These are phyloP conservation scores for Diaporthe vexans DNA, from an alignment of 2,329 filamentous ascomycete genomes.

Conservation along the genomic window DNA sequence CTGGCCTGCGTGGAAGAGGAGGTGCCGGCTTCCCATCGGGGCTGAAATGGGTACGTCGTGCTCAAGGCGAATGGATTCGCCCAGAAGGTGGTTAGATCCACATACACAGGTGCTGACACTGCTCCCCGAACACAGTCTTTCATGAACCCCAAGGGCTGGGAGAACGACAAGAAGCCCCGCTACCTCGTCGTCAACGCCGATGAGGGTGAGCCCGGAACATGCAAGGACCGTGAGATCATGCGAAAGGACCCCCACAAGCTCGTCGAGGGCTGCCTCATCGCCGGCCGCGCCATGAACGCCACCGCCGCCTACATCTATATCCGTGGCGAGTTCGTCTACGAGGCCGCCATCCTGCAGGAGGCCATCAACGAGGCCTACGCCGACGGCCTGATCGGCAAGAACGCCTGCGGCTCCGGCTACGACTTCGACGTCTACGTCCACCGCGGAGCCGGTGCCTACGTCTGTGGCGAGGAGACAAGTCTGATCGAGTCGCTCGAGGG, in stretches of 20 bases:
- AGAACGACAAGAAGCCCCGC: constrained; percentile 95
- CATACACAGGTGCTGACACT: constrained; percentile 42
- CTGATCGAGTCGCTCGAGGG: constrained; percentile 98
- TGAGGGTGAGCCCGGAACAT: constrained; percentile 98
- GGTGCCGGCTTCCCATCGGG: constrained; percentile 98
- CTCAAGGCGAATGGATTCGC: too few species aligned
- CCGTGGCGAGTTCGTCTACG: constrained; percentile 96
- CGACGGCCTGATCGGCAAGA: constrained; percentile 96
- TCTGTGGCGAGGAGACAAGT: constrained; percentile 98
- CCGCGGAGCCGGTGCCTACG: constrained; percentile 96
- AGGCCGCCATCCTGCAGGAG: constrained; percentile 91
- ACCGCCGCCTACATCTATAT: constrained; percentile 99
- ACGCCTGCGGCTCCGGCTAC: constrained; percentile 96
- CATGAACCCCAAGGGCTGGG: constrained; percentile 99
- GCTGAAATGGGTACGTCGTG: constrained; percentile 90
- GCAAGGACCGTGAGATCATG: constrained; percentile 99
- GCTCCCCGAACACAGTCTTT: constrained; percentile 77
- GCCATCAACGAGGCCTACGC: constrained; percentile 98
- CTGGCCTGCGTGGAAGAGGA: constrained; percentile 93
- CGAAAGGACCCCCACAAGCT: constrained; percentile 99
- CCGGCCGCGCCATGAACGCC: constrained; percentile 98
- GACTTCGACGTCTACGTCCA: constrained; percentile 98
- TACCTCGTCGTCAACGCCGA: constrained; percentile 99
- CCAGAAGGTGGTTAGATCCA: not conserved
- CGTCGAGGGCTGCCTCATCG: constrained; percentile 95